Evolutionary conservation across 2,329 filamentous ascomycete species (phyloP).

Genomic region (Lasiodiplodia gonubiensis): DNA sequence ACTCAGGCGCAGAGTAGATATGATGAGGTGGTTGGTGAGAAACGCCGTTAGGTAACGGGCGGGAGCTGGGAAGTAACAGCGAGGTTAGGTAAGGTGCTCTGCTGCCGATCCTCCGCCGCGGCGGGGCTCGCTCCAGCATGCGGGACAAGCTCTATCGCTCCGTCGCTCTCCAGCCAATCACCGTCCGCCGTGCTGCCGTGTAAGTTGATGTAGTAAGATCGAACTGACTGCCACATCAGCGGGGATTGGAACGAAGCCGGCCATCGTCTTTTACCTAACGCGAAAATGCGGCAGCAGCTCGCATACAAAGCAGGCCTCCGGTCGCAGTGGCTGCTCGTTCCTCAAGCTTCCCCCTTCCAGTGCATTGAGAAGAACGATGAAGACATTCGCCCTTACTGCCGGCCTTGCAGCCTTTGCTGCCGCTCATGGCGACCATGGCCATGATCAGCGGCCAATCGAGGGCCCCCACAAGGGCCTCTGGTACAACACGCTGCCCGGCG

Average conservation of each 20-base stretch:
- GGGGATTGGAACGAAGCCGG: neutral
- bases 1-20: neutral
- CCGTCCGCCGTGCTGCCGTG: neutral
- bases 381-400: conserved; percentile 32
- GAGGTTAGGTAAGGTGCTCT: conserved; percentile 18
- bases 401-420: conserved; percentile 58
- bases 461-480: conserved; percentile 78
- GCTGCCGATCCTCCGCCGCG: conserved; percentile 13
- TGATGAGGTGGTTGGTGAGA: neutral
- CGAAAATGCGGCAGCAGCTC: conserved; percentile 10
- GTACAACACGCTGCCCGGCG: conserved; percentile 83
- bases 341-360: neutral
- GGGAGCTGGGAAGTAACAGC: neutral
- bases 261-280: conserved; percentile 24
- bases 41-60: conserved; percentile 12
- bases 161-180: conserved; percentile 10
- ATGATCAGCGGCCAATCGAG: conserved; percentile 64
- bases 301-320: conserved; percentile 10
- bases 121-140: conserved; percentile 2
- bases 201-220: conserved; percentile 20
- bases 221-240: conserved; percentile 6
- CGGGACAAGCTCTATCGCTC: conserved; percentile 20
- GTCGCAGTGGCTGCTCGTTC: neutral
- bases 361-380: conserved; percentile 21
- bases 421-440: conserved; percentile 65